Base-by-base conservation (phyloP, 2,329 filamentous ascomycete species). In the Arachnomyces sp. region DNA sequence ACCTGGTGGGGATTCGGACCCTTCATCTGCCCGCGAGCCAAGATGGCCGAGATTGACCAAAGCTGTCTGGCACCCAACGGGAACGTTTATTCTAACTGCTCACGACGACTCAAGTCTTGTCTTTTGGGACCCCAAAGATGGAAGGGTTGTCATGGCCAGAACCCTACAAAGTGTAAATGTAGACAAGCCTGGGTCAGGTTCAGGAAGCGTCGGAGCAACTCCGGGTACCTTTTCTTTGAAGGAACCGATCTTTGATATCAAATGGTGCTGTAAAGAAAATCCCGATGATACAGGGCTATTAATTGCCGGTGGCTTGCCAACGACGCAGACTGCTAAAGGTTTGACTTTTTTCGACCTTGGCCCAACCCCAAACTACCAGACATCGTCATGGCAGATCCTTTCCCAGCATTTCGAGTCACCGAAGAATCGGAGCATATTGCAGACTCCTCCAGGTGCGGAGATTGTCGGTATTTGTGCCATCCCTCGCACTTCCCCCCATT, bases 251-350 rank as follows among this genome's bases (percentile, higher is more conserved):
- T 77, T 78, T 45, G 81, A 80, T 46, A 79, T 96, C 41, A 76
- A 81, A 1, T 98, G 92, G 92, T 98, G 92, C 64, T 90, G 86
- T 42, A 95, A 95, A 59, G 75, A 82, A 44, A 94, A 96, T 55
- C 84, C 88, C 0, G 92, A 98, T 54, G 90, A 98, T 54, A 96
- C 88, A 13, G 90, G 82, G 2, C 71, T 98, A 16, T 66, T 98
- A 30, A 75, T 98, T 40, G 85, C 88, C 2, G 92, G 92, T 21
- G 92, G 92, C 3, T 76, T 83, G 45, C 71, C 77, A 2, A 74
- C 77, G 1, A 81, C 82, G 13, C 74, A 79, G 30, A 71, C 77
- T 3, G 75, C 79, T 4, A 88, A 85, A 60, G 86, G 86, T 4
- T 63, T 98, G 45, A 94, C 85, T 1, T 90, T 96, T 49, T 73